phyloP scores from a whole-genome alignment of 1,284 basidiomycete species.

The Austroboletus novae-zelandiae region DNA sequence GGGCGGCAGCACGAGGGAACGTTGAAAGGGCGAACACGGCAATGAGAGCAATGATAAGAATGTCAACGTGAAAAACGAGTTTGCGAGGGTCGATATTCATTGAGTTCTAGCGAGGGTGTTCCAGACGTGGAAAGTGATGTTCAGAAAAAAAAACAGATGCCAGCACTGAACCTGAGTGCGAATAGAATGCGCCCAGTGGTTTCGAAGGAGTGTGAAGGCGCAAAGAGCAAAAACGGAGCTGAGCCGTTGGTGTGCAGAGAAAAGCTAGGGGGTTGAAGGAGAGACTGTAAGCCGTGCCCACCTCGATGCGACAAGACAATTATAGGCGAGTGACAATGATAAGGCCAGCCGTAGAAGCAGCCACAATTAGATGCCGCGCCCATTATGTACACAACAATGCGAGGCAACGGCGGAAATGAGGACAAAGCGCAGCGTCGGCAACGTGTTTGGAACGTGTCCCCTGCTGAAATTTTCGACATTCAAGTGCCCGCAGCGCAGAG shows the following conservation, averaged over 20 bases:
- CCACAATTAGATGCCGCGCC: conserved; percentile 7
- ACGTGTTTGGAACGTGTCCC: conserved; percentile 20
- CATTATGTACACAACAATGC: conserved; percentile 12
- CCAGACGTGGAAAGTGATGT: not conserved
- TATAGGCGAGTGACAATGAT: conserved; percentile 11
- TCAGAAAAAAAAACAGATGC: not conserved
- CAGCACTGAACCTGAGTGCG: not conserved
- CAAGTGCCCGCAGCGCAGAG: not conserved
- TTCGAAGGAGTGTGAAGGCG: conserved; percentile 17
- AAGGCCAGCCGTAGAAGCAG: conserved; percentile 2
- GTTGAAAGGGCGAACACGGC: conserved; percentile 41
- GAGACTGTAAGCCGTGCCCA: conserved; percentile 11
- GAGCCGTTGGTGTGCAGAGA: conserved; percentile 3
- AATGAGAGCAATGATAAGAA: conserved; percentile 43
- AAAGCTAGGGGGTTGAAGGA: conserved; percentile 5
- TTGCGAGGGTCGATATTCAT: conserved; percentile 14
- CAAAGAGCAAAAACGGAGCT: conserved; percentile 2
- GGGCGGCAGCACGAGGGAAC: conserved; percentile 48
- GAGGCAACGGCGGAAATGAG: conserved; percentile 22
- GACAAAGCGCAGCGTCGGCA: conserved; percentile 10
- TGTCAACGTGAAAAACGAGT: conserved; percentile 43
- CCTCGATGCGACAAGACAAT: conserved; percentile 10
- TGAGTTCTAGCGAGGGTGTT: not conserved
- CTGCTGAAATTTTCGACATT: not conserved
- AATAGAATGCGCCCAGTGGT: not conserved